These are phyloP conservation scores for Raffaelea ambrosiae DNA, from an alignment of 2,329 filamentous ascomycete species.

Conservation along the genomic window DNA sequence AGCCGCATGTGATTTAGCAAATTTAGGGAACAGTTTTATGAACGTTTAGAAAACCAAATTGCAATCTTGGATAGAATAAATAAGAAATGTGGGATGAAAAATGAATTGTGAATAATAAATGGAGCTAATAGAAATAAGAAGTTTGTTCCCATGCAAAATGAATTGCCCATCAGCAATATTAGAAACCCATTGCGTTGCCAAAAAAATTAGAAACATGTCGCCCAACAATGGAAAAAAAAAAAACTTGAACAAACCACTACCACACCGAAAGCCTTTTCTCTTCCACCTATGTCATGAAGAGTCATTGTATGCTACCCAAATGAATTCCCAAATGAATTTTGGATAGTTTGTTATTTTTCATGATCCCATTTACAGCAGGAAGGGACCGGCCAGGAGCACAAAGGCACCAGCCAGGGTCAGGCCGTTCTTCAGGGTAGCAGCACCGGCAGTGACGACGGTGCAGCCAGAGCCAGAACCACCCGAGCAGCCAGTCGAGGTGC, in stretches of 20 bases:
- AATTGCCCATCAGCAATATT: not conserved
- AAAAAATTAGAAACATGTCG: not conserved
- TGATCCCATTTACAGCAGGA: conserved; percentile 5
- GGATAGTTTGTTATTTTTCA: not conserved
- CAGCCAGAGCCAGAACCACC: not conserved
- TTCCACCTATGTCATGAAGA: too few species aligned
- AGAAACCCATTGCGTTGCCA: too few species aligned
- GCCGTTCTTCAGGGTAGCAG: conserved; percentile 10
- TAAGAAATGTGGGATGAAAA: too few species aligned
- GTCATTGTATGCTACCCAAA: too few species aligned
- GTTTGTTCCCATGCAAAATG: not conserved
- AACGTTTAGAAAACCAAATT: too few species aligned
- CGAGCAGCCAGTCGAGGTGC: not conserved
- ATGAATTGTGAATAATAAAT: too few species aligned
- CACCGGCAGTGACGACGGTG: conserved; percentile 10
- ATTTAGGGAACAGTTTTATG: too few species aligned
- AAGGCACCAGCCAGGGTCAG: conserved; percentile 7
- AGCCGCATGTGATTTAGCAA: too few species aligned
- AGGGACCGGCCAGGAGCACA: conserved; percentile 5
- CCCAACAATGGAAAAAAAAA: conserved; percentile 3
- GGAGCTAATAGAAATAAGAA: too few species aligned
- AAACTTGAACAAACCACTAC: not conserved
- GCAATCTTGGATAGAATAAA: too few species aligned
- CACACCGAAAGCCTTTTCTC: too few species aligned
- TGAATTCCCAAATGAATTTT: too few species aligned